Evolutionary conservation across 495 filamentous ascomycete genomes (phyloP).

Genomic region (Aspergillus baeticus): DNA sequence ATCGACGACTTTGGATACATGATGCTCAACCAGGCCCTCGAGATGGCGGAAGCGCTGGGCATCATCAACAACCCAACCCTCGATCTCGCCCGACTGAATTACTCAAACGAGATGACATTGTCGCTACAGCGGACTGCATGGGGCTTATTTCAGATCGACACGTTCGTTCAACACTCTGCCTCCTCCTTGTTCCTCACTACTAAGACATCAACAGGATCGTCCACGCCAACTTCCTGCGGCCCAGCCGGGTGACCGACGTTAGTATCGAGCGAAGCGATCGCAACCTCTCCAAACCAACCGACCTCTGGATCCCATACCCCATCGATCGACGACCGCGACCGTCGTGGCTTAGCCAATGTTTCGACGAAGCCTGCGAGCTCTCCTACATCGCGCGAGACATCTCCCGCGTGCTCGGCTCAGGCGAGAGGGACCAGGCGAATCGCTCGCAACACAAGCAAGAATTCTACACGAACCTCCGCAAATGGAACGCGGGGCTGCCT

Average conservation of each 20-base stretch:
- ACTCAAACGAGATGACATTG: slow-evolving; percentile 24
- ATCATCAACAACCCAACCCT: slow-evolving; percentile 19
- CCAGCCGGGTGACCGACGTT: slow-evolving; percentile 26
- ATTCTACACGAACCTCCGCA: slow-evolving; percentile 20
- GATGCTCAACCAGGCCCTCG: slow-evolving; percentile 30
- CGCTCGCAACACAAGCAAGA: slow-evolving; percentile 14
- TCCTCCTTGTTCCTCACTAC: not conserved
- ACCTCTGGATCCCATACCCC: slow-evolving; percentile 30
- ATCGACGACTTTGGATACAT: slow-evolving; percentile 29
- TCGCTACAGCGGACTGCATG: slow-evolving; percentile 31
- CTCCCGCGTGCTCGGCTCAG: slow-evolving; percentile 10
- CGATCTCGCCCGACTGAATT: slow-evolving; percentile 9
- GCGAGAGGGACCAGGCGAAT: not conserved
- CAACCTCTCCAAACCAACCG: slow-evolving; percentile 1
- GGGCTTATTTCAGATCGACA: slow-evolving; percentile 35
- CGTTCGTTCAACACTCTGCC: slow-evolving; percentile 17
- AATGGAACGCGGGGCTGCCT: slow-evolving; percentile 25
- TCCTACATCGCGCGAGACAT: slow-evolving; percentile 33
- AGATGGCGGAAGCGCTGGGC: slow-evolving; percentile 29
- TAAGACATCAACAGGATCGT: slow-evolving; percentile 23
- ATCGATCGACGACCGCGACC: slow-evolving; percentile 11
- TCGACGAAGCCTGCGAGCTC: slow-evolving; percentile 32
- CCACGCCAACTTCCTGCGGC: slow-evolving; percentile 32
- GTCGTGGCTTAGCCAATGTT: slow-evolving; percentile 27
- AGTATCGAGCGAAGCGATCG: slow-evolving; percentile 19